Conservation (phyloP, 225 moss, liverwort and hornwort species). For the Physcomitrellopsis africana region DNA sequence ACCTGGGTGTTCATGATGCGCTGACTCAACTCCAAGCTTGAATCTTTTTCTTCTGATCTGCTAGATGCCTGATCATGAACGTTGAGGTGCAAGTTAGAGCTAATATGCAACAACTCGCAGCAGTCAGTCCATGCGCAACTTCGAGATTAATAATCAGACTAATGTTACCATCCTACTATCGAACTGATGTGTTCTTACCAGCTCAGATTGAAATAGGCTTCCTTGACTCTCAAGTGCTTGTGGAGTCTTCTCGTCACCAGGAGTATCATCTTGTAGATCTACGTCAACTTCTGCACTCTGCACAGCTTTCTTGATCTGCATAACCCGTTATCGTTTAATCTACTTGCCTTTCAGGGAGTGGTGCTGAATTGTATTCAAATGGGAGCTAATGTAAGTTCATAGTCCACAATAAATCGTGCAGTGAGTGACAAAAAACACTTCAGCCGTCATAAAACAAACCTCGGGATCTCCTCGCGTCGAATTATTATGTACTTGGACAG, state of each 20-base stretch:
- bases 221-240: conserved; percentile 23
- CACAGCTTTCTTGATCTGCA: conserved; percentile 36
- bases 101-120: conserved; percentile 10
- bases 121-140: neutral
- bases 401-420: neutral
- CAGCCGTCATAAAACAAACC: conserved; percentile 29
- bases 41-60: conserved; percentile 26
- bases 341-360: neutral
- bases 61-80: conserved; percentile 38
- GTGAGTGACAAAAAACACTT: conserved; percentile 2
- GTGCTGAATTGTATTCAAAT: conserved; percentile 6
- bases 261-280: conserved; percentile 18
- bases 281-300: conserved; percentile 27
- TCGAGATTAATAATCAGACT: neutral
- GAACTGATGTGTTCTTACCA: conserved; percentile 30
- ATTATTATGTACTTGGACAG: conserved; percentile 4
- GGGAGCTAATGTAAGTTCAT: neutral
- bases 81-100: conserved; percentile 13
- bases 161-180: conserved; percentile 11
- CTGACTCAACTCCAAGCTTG: conserved; percentile 29
- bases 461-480: conserved; percentile 23
- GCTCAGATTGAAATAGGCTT: conserved; percentile 22
- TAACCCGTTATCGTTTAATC: conserved; percentile 19
- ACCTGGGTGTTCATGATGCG: conserved; percentile 45
- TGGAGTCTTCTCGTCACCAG: conserved; percentile 33